These are phyloP conservation scores for Oldenlandia corymbosa DNA, from an alignment of 257 asterid genomes.

Conservation along the genomic window DNA sequence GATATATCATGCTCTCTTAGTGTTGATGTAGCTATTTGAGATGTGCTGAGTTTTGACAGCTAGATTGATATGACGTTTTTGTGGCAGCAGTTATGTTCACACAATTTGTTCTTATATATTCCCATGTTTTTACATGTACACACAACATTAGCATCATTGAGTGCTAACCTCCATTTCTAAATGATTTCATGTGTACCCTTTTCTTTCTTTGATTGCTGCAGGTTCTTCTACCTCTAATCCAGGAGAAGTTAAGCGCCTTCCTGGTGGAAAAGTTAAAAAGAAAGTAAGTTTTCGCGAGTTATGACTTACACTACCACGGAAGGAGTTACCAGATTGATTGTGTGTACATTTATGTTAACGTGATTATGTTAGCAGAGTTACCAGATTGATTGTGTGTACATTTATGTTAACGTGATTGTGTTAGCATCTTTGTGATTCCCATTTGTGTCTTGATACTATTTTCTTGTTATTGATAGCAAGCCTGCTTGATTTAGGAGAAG, in stretches of 20 bases:
- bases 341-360: neutral
- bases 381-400: neutral
- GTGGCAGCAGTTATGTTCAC: neutral
- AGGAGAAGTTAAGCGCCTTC: constrained; percentile 93
- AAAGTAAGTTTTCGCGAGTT: constrained; percentile 42
- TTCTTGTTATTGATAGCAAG: neutral
- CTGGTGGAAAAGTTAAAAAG: constrained; percentile 96
- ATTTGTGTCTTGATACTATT: neutral
- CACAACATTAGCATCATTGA: too few species aligned
- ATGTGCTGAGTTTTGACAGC: neutral
- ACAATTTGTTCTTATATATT: too few species aligned
- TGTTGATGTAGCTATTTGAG: too few species aligned
- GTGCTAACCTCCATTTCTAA: constrained; percentile 9
- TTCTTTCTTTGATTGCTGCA: constrained; percentile 33
- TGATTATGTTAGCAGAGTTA: neutral
- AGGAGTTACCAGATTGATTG: neutral
- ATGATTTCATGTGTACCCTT: constrained; percentile 2
- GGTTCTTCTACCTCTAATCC: constrained; percentile 75
- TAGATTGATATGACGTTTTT: neutral
- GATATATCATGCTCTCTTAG: neutral
- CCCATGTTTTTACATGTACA: too few species aligned
- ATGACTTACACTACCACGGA: neutral
- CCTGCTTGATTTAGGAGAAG: neutral
- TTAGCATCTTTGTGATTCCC: neutral
- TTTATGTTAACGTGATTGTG: neutral